phyloP scores from a whole-genome alignment of 2,329 filamentous ascomycete genomes.

The Trichoderma breve region DNA sequence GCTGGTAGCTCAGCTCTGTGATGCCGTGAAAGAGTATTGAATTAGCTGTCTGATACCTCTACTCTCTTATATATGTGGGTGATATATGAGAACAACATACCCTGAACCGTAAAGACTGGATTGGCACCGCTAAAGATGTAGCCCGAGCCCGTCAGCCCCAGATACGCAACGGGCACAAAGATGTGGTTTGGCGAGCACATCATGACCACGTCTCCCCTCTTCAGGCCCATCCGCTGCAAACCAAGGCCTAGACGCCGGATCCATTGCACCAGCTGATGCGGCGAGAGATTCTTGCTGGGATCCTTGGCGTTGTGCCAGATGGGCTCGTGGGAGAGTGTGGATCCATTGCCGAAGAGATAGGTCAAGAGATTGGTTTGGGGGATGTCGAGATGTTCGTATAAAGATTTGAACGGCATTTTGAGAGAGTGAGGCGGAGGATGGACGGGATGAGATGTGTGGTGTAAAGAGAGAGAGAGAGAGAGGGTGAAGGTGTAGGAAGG shows the following conservation, averaged over 20 bases:
- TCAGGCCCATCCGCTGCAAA: constrained; percentile 44
- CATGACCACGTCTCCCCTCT: constrained; percentile 51
- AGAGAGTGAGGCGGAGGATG: neutral
- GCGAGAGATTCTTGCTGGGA: constrained; percentile 43
- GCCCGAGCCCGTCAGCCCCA: constrained; percentile 52
- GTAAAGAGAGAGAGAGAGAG: neutral
- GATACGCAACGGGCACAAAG: constrained; percentile 53
- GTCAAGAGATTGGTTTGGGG: constrained; percentile 45
- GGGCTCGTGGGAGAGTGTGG: constrained; percentile 42
- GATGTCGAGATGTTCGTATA: constrained; percentile 42
- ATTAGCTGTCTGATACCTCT: neutral
- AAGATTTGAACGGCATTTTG: constrained; percentile 44
- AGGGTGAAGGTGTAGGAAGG: neutral
- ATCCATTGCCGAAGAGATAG: constrained; percentile 35
- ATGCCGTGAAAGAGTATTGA: neutral
- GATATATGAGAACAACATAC: constrained; percentile 30
- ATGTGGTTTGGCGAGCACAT: constrained; percentile 55
- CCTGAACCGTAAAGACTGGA: constrained; percentile 48
- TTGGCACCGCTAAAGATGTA: constrained; percentile 55
- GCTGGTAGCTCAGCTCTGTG: constrained; percentile 50
- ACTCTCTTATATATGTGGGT: neutral
- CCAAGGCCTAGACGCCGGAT: constrained; percentile 50
- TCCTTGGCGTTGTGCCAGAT: constrained; percentile 54
- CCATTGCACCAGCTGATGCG: constrained; percentile 48
- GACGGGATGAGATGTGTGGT: neutral